Evolutionary conservation across 2,329 filamentous ascomycete species (phyloP).

Genomic region (Dactylellina parvicollis): DNA sequence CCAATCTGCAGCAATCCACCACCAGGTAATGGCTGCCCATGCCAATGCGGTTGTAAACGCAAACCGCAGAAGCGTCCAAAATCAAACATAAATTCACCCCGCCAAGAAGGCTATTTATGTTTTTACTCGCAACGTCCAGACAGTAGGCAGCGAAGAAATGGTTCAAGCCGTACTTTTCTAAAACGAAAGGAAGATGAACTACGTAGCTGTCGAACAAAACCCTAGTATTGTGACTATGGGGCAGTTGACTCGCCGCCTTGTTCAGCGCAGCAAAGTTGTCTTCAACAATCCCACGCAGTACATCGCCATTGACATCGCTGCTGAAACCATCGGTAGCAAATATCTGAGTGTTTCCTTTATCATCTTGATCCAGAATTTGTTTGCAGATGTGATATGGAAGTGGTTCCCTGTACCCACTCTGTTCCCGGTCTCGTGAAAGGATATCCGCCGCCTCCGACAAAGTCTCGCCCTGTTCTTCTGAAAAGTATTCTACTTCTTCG

Average conservation of each 20-base stretch:
- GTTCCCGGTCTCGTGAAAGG: neutral
- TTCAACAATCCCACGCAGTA: neutral
- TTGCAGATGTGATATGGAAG: conserved; percentile 7
- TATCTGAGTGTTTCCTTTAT: neutral
- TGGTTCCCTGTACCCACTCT: neutral
- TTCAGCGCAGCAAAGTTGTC: neutral
- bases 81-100: neutral
- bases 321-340: neutral
- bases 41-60: conserved; percentile 16
- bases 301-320: neutral
- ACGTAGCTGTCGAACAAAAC: neutral
- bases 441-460: neutral
- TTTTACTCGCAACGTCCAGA: neutral
- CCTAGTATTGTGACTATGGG: neutral
- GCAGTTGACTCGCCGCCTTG: neutral
- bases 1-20: neutral
- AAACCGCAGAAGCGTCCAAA: neutral
- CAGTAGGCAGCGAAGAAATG: conserved; percentile 1
- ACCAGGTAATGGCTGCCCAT: neutral
- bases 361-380: neutral
- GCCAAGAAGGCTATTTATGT: neutral
- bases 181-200: conserved; percentile 19
- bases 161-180: conserved; percentile 1
- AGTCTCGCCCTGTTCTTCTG: neutral
- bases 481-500: neutral